Conservation (phyloP, 768 basidiomycete species). For the Lentinula detonsa region DNA sequence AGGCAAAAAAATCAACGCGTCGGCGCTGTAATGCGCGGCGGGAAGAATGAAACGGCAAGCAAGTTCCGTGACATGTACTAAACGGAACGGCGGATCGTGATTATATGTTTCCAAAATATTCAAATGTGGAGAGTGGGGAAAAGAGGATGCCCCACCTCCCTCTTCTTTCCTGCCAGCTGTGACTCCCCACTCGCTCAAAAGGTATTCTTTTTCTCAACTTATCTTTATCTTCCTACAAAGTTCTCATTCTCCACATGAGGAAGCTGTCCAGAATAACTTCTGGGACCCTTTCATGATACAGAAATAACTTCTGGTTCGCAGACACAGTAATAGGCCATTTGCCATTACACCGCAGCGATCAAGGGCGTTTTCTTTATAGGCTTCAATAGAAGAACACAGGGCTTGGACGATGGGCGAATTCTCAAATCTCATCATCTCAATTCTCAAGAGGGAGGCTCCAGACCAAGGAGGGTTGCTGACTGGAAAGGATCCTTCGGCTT, state of each 20-base stretch:
- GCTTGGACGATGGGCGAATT: not conserved
- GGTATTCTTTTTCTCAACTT: constrained; percentile 2
- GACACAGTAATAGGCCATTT: not conserved
- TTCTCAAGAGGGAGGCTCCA: constrained; percentile 2
- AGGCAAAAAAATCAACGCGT: not conserved
- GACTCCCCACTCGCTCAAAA: not conserved
- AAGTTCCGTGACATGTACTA: not conserved
- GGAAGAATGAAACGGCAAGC: not conserved
- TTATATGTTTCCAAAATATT: not conserved
- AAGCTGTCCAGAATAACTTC: not conserved
- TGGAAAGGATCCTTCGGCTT: constrained; percentile 66
- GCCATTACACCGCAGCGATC: not conserved
- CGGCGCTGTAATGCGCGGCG: not conserved
- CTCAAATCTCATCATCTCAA: not conserved
- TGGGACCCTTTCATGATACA: not conserved
- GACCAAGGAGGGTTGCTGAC: constrained; percentile 67
- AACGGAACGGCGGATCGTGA: no score
- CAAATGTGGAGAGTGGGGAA: not conserved
- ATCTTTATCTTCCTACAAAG: not conserved
- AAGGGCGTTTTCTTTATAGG: not conserved
- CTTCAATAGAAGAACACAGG: not conserved
- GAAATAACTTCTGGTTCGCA: not conserved
- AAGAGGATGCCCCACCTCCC: not conserved
- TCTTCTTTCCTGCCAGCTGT: not conserved
- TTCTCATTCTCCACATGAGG: not conserved